Percentiles rank a stretch among this genome's conserved stretches.
Evolutionary conservation across 345 rosid genomes (phyloP).

Genomic region (Moringa oleifera): DNA sequence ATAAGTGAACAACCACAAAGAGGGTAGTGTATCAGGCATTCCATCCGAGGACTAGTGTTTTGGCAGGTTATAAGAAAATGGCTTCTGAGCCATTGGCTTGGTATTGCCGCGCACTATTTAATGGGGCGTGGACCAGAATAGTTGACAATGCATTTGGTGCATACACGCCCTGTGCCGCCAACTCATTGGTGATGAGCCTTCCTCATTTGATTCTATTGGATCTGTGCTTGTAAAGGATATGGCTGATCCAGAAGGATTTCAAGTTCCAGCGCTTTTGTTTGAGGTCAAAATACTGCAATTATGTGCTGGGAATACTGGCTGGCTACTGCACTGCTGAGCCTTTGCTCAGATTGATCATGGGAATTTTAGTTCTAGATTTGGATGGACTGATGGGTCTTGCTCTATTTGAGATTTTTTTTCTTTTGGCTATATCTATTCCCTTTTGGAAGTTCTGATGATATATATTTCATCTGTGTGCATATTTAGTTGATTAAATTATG

Average conservation of each 20-base stretch:
- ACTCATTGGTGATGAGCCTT: slow-evolving; percentile 59
- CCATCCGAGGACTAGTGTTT: slow-evolving; percentile 14
- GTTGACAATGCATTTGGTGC: slow-evolving; percentile 92
- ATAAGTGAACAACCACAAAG: slow-evolving; percentile 2
- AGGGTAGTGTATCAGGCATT: slow-evolving; percentile 20
- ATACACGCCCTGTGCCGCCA: slow-evolving; percentile 90
- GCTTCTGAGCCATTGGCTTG: slow-evolving; percentile 61
- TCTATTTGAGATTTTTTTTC: slow-evolving; percentile 82
- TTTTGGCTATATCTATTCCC: too few relatives aligned
- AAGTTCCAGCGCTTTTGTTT: slow-evolving; percentile 60
- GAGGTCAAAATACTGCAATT: slow-evolving; percentile 71
- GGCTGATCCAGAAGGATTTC: slow-evolving; percentile 65
- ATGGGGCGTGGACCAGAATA: slow-evolving; percentile 71
- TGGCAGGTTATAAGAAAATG: slow-evolving; percentile 32
- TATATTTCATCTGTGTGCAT: background rate
- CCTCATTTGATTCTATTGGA: slow-evolving; percentile 65
- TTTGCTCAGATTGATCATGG: slow-evolving; percentile 82
- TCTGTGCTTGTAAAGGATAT: slow-evolving; percentile 67
- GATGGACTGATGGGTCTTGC: slow-evolving; percentile 74
- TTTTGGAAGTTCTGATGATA: slow-evolving; percentile 1
- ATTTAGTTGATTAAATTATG: background rate
- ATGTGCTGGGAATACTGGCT: slow-evolving; percentile 66
- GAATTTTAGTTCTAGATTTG: slow-evolving; percentile 68
- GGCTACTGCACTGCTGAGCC: slow-evolving; percentile 71
- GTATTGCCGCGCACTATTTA: slow-evolving; percentile 72